Percentiles rank a stretch among this genome's conserved stretches.
Conservation (phyloP, 495 filamentous ascomycete genomes). For the Symbiotaphrina buchneri region DNA sequence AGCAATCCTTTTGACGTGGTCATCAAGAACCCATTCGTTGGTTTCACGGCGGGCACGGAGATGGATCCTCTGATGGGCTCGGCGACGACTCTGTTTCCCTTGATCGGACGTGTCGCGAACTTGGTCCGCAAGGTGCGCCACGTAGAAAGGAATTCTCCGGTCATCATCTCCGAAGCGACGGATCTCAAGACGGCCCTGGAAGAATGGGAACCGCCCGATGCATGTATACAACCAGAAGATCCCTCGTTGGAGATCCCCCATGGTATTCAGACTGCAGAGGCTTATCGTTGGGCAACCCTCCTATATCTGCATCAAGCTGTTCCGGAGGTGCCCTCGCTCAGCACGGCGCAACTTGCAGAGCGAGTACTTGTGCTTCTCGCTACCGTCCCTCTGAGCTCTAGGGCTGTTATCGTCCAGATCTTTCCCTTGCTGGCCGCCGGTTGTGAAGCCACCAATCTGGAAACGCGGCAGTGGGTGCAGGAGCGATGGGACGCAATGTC, state of each 20-base stretch:
- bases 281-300: conserved; percentile 56
- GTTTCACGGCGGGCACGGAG: conserved; percentile 23
- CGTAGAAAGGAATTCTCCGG: conserved; percentile 30
- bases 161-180: conserved; percentile 39
- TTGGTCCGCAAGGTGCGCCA: conserved; percentile 41
- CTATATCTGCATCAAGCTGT: conserved; percentile 61
- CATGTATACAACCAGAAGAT: conserved; percentile 42
- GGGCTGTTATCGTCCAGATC: conserved; percentile 54
- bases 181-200: conserved; percentile 40
- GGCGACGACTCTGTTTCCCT: conserved; percentile 46
- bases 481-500: conserved; percentile 42
- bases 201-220: conserved; percentile 33
- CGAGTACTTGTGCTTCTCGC: conserved; percentile 37
- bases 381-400: conserved; percentile 36
- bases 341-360: conserved; percentile 34
- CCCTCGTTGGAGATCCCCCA: conserved; percentile 39
- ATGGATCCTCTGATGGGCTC: conserved; percentile 63
- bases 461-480: conserved; percentile 47
- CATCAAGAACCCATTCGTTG: conserved; percentile 14
- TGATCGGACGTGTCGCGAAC: conserved; percentile 47
- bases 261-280: conserved; percentile 47
- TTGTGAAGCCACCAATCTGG: conserved; percentile 35
- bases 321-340: conserved; percentile 42
- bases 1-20: conserved; percentile 26
- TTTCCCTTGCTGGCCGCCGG: conserved; percentile 55